phyloP scores from a whole-genome alignment of 768 basidiomycete species.

The Hericium erinaceus region DNA sequence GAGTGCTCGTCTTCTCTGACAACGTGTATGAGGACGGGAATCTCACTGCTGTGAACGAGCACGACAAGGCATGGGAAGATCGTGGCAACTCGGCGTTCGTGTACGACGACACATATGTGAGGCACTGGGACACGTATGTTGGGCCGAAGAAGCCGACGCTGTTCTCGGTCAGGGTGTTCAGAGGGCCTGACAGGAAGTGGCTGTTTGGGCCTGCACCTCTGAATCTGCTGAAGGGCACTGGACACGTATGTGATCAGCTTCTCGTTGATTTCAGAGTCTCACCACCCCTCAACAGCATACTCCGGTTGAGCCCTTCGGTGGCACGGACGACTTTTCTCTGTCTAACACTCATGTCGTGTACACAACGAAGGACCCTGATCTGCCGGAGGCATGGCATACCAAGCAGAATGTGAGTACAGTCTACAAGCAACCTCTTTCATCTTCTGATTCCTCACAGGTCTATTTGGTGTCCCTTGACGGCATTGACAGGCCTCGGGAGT shows the following conservation, averaged over 20 bases:
- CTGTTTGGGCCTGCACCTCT: conserved; percentile 40
- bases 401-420: conserved; percentile 59
- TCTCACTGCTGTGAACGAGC: conserved; percentile 53
- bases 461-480: conserved; percentile 59
- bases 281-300: conserved; percentile 33
- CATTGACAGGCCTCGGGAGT: conserved; percentile 40
- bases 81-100: conserved; percentile 59
- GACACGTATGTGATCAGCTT: conserved; percentile 42
- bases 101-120: conserved; percentile 37
- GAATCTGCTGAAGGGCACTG: conserved; percentile 57
- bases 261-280: neutral
- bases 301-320: conserved; percentile 86
- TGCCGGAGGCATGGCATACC: conserved; percentile 79
- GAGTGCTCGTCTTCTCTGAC: conserved; percentile 76
- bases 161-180: conserved; percentile 54
- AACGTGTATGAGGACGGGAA: conserved; percentile 71
- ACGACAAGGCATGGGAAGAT: conserved; percentile 64
- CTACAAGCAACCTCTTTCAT: neutral
- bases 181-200: conserved; percentile 43
- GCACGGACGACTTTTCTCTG: conserved; percentile 70
- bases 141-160: conserved; percentile 63
- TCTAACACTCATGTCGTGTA: conserved; percentile 65
- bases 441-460: conserved; percentile 32
- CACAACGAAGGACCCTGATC: conserved; percentile 74
- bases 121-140: conserved; percentile 61